Conservation (phyloP, 2,329 filamentous ascomycete genomes). For the Cryphonectria radicalis region DNA sequence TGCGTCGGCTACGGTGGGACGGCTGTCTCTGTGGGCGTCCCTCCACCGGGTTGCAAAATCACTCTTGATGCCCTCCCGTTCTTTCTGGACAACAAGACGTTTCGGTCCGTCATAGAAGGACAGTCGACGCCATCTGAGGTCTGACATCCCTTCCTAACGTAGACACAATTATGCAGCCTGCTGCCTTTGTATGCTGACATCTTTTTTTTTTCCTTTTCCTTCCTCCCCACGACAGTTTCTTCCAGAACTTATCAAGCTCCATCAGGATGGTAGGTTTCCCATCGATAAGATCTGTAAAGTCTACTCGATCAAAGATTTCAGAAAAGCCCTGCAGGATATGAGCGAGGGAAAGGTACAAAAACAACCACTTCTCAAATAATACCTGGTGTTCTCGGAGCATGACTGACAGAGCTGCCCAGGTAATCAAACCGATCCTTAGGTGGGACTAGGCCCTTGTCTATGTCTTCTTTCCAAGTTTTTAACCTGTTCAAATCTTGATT, state of each 20-base stretch:
- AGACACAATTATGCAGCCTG: no score
- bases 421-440: slow-evolving; percentile 30
- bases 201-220: not conserved
- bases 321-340: slow-evolving; percentile 35
- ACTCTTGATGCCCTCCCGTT: slow-evolving; percentile 35
- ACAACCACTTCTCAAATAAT: not conserved
- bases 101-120: slow-evolving; percentile 41
- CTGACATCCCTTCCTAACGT: not conserved
- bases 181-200: not conserved
- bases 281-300: slow-evolving; percentile 40
- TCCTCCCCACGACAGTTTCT: slow-evolving; percentile 35
- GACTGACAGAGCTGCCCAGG: slow-evolving; percentile 18
- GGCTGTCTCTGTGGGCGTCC: slow-evolving; percentile 40
- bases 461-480: not conserved
- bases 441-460: slow-evolving; percentile 23
- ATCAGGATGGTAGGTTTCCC: slow-evolving; percentile 40
- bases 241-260: slow-evolving; percentile 38
- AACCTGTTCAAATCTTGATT: not conserved
- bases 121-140: slow-evolving; percentile 36
- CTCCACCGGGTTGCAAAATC: slow-evolving; percentile 35
- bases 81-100: slow-evolving; percentile 37
- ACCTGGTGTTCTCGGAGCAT: not conserved
- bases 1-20: slow-evolving; percentile 38
- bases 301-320: slow-evolving; percentile 36
- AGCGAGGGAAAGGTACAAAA: slow-evolving; percentile 33